These are phyloP conservation scores for Fomitiporia mediterranea DNA, from an alignment of 1,284 basidiomycete genomes.

Conservation along the genomic window DNA sequence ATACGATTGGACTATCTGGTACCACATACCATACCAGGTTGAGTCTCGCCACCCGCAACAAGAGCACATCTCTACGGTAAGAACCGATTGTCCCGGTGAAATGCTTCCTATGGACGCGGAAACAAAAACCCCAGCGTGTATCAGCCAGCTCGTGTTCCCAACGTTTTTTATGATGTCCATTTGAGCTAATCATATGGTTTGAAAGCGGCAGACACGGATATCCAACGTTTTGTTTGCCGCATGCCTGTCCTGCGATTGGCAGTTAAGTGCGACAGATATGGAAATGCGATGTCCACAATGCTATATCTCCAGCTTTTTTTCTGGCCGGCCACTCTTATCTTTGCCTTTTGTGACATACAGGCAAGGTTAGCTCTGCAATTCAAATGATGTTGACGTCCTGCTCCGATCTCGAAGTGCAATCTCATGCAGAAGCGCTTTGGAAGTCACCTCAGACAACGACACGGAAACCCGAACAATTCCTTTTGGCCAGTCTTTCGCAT, in stretches of 20 bases:
- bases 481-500: too few species aligned
- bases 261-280: background rate
- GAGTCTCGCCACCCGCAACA: background rate
- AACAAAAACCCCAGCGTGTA: background rate
- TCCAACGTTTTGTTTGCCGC: background rate
- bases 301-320: background rate
- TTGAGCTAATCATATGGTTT: background rate
- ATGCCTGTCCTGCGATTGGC: background rate
- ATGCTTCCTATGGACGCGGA: background rate
- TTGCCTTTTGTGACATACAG: too few species aligned
- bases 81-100: background rate
- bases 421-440: too few species aligned
- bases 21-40: background rate
- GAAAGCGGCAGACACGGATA: background rate
- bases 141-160: background rate
- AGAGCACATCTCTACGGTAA: background rate
- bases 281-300: background rate
- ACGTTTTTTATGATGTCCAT: constrained; percentile 8
- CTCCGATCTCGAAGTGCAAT: too few species aligned
- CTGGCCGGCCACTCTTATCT: too few species aligned
- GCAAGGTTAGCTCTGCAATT: too few species aligned
- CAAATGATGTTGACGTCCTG: too few species aligned
- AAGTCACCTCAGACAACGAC: too few species aligned
- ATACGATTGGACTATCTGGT: background rate
- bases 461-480: too few species aligned